Evolutionary conservation across 257 asterid genomes (phyloP).

Genomic region (Cynanchum wilfordii): DNA sequence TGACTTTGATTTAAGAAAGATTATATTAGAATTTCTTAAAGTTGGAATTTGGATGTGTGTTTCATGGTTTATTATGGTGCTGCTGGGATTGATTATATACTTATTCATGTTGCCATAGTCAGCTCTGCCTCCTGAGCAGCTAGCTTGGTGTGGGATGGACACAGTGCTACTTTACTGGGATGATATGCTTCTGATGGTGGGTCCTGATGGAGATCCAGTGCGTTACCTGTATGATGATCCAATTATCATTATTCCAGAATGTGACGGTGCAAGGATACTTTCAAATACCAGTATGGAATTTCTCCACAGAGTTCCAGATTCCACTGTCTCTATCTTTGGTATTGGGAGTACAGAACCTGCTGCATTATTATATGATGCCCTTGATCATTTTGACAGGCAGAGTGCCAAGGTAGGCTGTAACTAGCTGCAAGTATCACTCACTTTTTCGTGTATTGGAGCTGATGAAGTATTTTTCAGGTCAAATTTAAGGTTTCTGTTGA

Average conservation of each 20-base stretch:
- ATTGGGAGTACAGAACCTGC: conserved; percentile 95
- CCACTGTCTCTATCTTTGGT: conserved; percentile 87
- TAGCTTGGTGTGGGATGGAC: conserved; percentile 98
- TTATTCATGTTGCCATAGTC: conserved; percentile 44
- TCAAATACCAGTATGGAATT: conserved; percentile 82
- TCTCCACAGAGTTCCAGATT: conserved; percentile 92
- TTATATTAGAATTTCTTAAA: neutral
- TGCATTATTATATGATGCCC: conserved; percentile 89
- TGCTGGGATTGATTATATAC: neutral
- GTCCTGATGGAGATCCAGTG: conserved; percentile 86
- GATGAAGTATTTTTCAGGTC: too few relatives aligned
- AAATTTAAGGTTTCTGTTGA: too few relatives aligned
- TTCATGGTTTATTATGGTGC: neutral
- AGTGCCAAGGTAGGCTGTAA: conserved; percentile 79
- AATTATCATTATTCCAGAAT: conserved; percentile 78
- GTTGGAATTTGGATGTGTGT: neutral
- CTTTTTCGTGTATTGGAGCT: neutral
- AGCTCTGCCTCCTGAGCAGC: conserved; percentile 87
- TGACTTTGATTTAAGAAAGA: neutral
- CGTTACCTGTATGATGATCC: conserved; percentile 90
- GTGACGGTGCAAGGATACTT: conserved; percentile 89
- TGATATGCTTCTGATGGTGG: conserved; percentile 93
- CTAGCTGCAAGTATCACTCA: neutral
- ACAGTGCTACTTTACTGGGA: conserved; percentile 91
- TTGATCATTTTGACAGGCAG: conserved; percentile 88